Conservation (phyloP, 2,329 filamentous ascomycete genomes). For the Aspergillus tubingensis region DNA sequence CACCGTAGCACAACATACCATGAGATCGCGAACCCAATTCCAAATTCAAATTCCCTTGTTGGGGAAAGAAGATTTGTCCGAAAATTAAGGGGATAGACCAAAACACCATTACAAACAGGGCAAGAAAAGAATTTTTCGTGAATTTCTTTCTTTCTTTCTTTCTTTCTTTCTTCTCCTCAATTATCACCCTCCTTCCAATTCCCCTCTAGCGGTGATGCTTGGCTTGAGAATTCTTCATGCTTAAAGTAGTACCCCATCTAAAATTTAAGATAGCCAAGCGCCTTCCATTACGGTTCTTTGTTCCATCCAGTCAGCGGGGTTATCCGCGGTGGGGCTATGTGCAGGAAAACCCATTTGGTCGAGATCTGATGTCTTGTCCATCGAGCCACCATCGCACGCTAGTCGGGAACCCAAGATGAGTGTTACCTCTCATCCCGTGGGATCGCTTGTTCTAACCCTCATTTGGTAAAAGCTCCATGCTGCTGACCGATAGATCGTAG, state of each 20-base stretch:
- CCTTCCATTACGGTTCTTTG: background rate
- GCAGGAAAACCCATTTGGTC: slow-evolving; percentile 1
- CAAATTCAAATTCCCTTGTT: background rate
- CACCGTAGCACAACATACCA: slow-evolving; percentile 5
- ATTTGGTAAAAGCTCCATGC: background rate
- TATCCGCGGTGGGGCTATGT: slow-evolving; percentile 5
- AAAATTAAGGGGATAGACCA: background rate
- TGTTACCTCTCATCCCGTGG: background rate
- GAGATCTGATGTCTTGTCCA: background rate
- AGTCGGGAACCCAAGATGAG: background rate
- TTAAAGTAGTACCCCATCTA: background rate
- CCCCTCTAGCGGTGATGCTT: background rate
- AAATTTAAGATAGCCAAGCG: background rate
- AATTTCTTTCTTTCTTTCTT: background rate
- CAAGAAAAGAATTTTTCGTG: background rate
- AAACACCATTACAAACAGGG: background rate
- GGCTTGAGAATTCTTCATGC: background rate
- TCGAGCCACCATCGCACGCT: slow-evolving; percentile 1
- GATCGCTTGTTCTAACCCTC: slow-evolving; percentile 7
- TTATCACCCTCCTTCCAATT: background rate
- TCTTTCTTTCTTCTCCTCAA: background rate
- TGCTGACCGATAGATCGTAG: background rate
- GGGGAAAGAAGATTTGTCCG: background rate
- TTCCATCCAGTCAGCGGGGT: slow-evolving; percentile 9
- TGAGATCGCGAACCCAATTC: background rate